A percentile compares a stretch with the other conserved stretches of the same genome.
Evolutionary conservation across 345 rosid species (phyloP).

Genomic region (Sonneratia caseolaris): DNA sequence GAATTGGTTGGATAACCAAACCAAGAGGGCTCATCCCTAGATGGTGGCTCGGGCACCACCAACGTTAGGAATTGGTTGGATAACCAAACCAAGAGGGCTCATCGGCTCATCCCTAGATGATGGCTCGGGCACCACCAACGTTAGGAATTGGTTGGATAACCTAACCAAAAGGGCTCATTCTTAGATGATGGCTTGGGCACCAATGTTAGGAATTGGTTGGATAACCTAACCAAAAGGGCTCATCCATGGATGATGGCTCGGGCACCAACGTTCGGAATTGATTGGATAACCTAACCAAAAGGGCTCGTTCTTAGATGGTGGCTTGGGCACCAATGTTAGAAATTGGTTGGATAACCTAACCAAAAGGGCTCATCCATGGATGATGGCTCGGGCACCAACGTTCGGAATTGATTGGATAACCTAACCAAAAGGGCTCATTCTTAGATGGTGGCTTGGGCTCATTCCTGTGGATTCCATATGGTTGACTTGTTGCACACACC

Average conservation of each 20-base stretch:
- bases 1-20: slow-evolving; percentile 5
- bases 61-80: neutral
- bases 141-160: slow-evolving; percentile 4
- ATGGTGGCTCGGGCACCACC: neutral
- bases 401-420: neutral
- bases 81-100: neutral
- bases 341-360: slow-evolving; percentile 4
- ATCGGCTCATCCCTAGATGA: too few relatives aligned
- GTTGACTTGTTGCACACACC: neutral
- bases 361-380: neutral
- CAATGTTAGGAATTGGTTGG: slow-evolving; percentile 1
- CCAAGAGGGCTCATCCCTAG: neutral
- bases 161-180: neutral
- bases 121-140: too few relatives aligned
- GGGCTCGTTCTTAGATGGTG: neutral
- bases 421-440: neutral
- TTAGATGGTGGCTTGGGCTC: too few relatives aligned
- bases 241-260: neutral
- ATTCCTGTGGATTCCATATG: neutral
- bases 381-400: neutral
- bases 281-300: neutral
- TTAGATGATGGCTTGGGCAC: neutral
- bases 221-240: neutral
- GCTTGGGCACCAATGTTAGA: neutral
- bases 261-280: neutral